Evolutionary conservation across 441 rosid species (phyloP), one percentile per base, ranked within the genome.

Genomic region (Adansonia gregorii): DNA sequence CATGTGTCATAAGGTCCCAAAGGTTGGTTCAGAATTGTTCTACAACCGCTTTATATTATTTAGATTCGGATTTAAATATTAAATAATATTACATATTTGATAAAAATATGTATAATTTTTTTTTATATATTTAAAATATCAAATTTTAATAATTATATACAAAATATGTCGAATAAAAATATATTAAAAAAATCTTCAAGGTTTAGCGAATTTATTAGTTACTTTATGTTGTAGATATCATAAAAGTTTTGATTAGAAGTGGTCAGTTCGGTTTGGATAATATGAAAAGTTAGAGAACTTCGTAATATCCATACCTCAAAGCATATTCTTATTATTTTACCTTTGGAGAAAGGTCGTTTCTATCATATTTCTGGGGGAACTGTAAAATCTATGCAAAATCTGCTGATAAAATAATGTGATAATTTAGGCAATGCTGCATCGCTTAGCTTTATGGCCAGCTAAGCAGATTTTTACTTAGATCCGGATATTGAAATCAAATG

Each of bases 321-420:
- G n/a, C 17, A 0, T 27, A 63, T 31, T 63, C 6, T 12, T 8
- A 63, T 61, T 27, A 12, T 27, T 17, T 61, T 10, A 7, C 67
- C n/a, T 63, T 63, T 4, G 17, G 41, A 27, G 58, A 27, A 31
- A 12, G 19, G 45, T 63, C 45, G 10, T 27, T n/a, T 63, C 9
- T 9, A 12, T 63, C 67, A 31, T 63, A 31, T 31, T 6, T 15
- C 10, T 31, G 45, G 67, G 45, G 17, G 31, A 63, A 12, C 45
- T 31, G 75, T 72, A 54, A 71, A 70, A 31, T 72, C 64, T 35
- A 72, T 17, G n/a, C 64, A 72, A 72, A 72, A 72, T 72, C 35
- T 39, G 22, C 6, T 5, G 17, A 49, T 17, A 72, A 63, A 31
- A 55, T 55, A 56, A 39, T 55, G 51, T 19, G 48, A 52, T 52